These are phyloP conservation scores for Pyrenophora tritici-repentis DNA, from an alignment of 2,329 filamentous ascomycete species.

Conservation along the genomic window DNA sequence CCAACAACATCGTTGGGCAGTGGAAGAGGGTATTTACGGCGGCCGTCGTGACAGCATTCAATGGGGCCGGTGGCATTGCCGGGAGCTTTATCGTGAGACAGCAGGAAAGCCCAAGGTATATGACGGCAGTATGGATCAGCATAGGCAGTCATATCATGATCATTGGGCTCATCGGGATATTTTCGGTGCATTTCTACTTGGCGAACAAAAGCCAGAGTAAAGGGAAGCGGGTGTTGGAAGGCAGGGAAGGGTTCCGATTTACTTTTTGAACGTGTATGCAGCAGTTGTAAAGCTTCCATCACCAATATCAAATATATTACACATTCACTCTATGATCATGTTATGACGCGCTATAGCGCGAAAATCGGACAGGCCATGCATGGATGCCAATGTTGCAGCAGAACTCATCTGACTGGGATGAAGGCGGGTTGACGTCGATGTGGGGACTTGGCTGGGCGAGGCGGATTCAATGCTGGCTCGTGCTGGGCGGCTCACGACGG, in stretches of 20 bases:
- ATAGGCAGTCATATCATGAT: slow-evolving; percentile 65
- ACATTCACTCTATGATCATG: too few species aligned
- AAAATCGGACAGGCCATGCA: too few species aligned
- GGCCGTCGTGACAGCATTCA: slow-evolving; percentile 63
- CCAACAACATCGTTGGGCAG: slow-evolving; percentile 57
- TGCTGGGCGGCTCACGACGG: slow-evolving; percentile 18
- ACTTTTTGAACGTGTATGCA: slow-evolving; percentile 43
- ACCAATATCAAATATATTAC: too few species aligned
- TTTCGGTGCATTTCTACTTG: slow-evolving; percentile 59
- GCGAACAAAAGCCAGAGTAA: slow-evolving; percentile 56
- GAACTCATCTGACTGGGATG: slow-evolving; percentile 6
- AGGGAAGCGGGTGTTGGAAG: slow-evolving; percentile 58
- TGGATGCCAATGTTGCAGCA: background rate
- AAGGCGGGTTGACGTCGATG: slow-evolving; percentile 28
- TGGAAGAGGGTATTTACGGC: slow-evolving; percentile 69
- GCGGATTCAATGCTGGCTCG: slow-evolving; percentile 17
- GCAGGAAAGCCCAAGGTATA: slow-evolving; percentile 65
- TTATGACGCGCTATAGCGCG: too few species aligned
- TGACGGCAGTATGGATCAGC: slow-evolving; percentile 69
- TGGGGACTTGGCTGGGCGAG: slow-evolving; percentile 15
- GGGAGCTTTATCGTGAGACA: slow-evolving; percentile 69
- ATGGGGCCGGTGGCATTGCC: slow-evolving; percentile 67
- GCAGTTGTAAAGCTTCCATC: background rate
- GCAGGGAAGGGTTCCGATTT: slow-evolving; percentile 53
- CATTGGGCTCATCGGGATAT: slow-evolving; percentile 57